These are phyloP conservation scores for Lipomyces japonicus DNA, from an alignment of 805 yeast species.

Conservation along the genomic window DNA sequence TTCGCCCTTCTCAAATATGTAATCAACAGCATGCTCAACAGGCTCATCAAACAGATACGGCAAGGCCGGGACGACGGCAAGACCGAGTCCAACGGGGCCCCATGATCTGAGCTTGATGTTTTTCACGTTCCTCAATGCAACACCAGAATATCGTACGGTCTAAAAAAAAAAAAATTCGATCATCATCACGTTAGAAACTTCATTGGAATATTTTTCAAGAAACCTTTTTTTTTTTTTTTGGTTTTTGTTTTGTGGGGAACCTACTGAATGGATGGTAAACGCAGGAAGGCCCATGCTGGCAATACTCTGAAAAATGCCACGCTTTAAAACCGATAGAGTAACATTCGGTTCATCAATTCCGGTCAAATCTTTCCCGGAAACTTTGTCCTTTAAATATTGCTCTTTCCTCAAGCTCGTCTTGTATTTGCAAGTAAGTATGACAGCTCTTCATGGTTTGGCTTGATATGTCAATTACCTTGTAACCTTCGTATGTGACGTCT, in stretches of 20 bases:
- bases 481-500: conserved; percentile 68
- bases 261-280: conserved; percentile 65
- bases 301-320: conserved; percentile 75
- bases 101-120: conserved; percentile 51
- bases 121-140: conserved; percentile 53
- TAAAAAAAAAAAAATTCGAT: not conserved
- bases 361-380: conserved; percentile 61
- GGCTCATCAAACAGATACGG: conserved; percentile 83
- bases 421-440: not conserved
- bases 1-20: conserved; percentile 45
- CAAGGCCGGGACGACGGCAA: conserved; percentile 69
- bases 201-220: not conserved
- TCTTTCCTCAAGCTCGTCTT: conserved; percentile 19
- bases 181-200: too few species aligned
- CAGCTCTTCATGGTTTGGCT: not conserved
- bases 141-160: conserved; percentile 62
- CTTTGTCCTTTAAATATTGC: conserved; percentile 41
- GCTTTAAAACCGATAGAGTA: conserved; percentile 58
- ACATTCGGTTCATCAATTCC: conserved; percentile 48
- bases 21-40: conserved; percentile 65
- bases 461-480: conserved; percentile 49
- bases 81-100: conserved; percentile 77
- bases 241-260: too few species aligned
- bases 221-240: too few species aligned
- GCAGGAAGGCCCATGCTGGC: conserved; percentile 89